Percentiles rank a stretch among this genome's conserved stretches.
Conservation (phyloP, 768 basidiomycete genomes). For the Suillus subluteus region DNA sequence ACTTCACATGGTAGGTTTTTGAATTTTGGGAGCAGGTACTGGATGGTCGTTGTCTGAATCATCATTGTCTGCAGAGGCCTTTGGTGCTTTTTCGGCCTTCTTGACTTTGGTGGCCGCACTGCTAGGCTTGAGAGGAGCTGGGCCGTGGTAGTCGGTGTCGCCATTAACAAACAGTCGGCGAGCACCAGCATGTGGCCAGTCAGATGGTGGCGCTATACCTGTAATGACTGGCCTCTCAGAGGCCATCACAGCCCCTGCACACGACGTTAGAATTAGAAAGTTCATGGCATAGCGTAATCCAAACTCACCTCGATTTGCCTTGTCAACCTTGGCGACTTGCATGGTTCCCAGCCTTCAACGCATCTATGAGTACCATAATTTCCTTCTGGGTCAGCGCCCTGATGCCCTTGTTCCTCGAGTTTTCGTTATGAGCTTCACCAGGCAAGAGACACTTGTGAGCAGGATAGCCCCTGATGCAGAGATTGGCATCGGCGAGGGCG, state of each 20-base stretch:
- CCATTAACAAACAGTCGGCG: background rate
- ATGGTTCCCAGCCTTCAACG: background rate
- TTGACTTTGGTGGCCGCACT: background rate
- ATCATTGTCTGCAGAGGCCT: background rate
- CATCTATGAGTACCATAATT: background rate
- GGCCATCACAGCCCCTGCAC: background rate
- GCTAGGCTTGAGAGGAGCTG: background rate
- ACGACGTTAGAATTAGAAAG: background rate
- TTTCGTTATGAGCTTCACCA: background rate
- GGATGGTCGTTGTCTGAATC: background rate
- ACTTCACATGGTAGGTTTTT: no score
- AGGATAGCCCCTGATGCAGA: background rate
- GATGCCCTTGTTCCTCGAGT: background rate
- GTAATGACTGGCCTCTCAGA: background rate
- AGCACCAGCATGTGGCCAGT: background rate
- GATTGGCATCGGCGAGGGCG: background rate
- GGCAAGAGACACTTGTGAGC: background rate
- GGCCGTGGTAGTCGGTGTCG: background rate
- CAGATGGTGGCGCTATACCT: background rate
- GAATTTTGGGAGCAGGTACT: background rate
- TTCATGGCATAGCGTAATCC: no score
- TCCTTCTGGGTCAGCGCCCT: background rate
- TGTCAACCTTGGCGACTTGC: background rate
- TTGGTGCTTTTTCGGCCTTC: background rate
- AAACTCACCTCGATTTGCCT: background rate